Evolutionary conservation across 1,284 basidiomycete genomes (phyloP), one percentile per base, ranked within the genome.

Genomic region (Moesziomyces globuligerus): DNA sequence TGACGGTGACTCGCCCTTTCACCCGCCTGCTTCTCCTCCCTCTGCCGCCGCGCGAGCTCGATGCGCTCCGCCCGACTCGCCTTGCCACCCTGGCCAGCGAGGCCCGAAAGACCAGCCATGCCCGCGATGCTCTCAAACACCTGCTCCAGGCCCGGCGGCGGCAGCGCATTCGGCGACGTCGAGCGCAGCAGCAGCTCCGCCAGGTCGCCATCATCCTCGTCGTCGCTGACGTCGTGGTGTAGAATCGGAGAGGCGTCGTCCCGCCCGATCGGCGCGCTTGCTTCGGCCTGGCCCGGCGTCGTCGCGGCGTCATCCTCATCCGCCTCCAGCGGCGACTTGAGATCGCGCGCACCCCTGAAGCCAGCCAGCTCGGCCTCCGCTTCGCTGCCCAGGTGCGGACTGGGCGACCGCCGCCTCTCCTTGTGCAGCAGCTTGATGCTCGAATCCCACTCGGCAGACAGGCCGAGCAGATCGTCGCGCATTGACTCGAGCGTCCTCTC

Each of bases 361-460:
- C 25, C 41, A 18, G 50, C 43, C 15, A 53, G 41, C 20, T 72
- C 54, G 9, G 36, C 41, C 13, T 60, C 53, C 29, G 50, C 20
- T 13, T 58, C 68, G 25, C 34, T 53, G 53, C 48, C 48, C 18
- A 41, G 26, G 6, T 47, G 25, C 20, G 58, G 71, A 41, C 66
- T 58, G 3, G 61, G 66, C 2, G 68, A 57, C 7, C 58, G 46
- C 9, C 70, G 56, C 44, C 55, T 64, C 41, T 69, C 57, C 39
- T 70, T 66, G 25, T 50, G 39, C 8, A 81, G 15, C 11, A 80
- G 68, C 50, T 75, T 73, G 26, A 67, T 42, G 5, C 72, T 75
- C 2, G 62, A 70, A 42, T 82, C 80, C 80, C 80, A 82, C 43
- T 81, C 79, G 7, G 66, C 51, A 8, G 76, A 75, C 7, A 81